phyloP scores from a whole-genome alignment of 768 basidiomycete genomes.

The Paxillus rubicundulus region DNA sequence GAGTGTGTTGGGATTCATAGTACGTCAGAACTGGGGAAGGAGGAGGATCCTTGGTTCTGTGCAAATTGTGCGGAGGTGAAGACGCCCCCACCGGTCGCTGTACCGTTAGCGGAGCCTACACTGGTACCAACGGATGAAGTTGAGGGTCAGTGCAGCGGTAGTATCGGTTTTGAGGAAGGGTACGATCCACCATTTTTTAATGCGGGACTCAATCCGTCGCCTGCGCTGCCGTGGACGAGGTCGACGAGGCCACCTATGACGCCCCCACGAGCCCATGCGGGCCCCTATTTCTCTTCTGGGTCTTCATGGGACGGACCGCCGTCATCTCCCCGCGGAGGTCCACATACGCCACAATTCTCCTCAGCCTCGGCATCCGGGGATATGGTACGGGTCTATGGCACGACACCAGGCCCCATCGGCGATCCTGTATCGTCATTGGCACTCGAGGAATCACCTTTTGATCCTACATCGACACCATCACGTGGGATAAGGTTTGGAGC shows the following conservation, averaged over 20 bases:
- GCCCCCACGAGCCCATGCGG: conserved; percentile 37
- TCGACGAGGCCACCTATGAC: conserved; percentile 43
- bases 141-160: not conserved
- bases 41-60: conserved; percentile 80
- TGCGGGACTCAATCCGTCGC: conserved; percentile 51
- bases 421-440: conserved; percentile 24
- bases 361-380: conserved; percentile 30
- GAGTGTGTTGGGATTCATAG: conserved; percentile 71
- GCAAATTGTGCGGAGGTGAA: conserved; percentile 50
- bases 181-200: conserved; percentile 63
- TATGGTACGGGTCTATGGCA: conserved; percentile 38
- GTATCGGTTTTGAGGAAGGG: conserved; percentile 33
- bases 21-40: conserved; percentile 62
- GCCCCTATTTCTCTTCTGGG: conserved; percentile 33
- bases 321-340: conserved; percentile 47
- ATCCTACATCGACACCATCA: conserved; percentile 81
- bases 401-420: conserved; percentile 37
- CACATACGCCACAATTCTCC: conserved; percentile 51
- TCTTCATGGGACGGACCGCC: conserved; percentile 45
- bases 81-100: conserved; percentile 38
- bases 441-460: conserved; percentile 60
- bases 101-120: conserved; percentile 51
- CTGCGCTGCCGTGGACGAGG: conserved; percentile 47
- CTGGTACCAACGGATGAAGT: conserved; percentile 54
- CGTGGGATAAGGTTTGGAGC: conserved; percentile 63